Evolutionary conservation across 2,329 filamentous ascomycete genomes (phyloP), one percentile per base, ranked within the genome.

Genomic region (Cytospora mali): DNA sequence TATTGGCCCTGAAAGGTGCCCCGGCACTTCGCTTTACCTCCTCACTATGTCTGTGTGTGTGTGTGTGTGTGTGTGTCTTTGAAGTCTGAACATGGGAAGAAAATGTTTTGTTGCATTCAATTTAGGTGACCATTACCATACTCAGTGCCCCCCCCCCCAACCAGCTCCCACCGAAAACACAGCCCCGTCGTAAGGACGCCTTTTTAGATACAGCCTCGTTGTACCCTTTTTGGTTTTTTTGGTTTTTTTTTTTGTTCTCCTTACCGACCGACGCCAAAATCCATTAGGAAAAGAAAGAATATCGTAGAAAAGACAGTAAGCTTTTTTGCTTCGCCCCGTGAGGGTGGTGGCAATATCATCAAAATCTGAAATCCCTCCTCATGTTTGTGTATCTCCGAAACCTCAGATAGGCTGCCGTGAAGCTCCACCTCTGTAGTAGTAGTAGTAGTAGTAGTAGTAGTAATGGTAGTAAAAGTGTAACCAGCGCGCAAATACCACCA

Each of bases 381-480:
- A 28, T 55, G 55, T 49, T 46, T 48, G 49, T 52, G 60, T 58
- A 50, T 21, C 31, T 58, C 60, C 55, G 25, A 53, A 46, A 31
- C n/a, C 29, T 18, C 18, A 28, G 54, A 53, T 54, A 29, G 49
- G 61, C 23, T 60, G 64, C 64, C 56, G 64, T 65, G 64, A 63
- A 63, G 64, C 64, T 58, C 54, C 56, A 58, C 35, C 64, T 65
- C 59, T 65, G 55, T 57, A 64, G n/a, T 23, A 46, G n/a, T 46
- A 46, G 10, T 46, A 21, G 42, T 46, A 33, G 50, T 56, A 64
- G 42, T 23, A 23, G n/a, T 46, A 46, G n/a, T 46, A 46, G 10
- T 46, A 21, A n/a, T 46, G 25, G 50, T 56, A 64, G 42, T 23
- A 23, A 46, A 35, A 59, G 57, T 59, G 49, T 53, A 62, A 59